Percentiles rank a stretch among this genome's conserved stretches.
phyloP scores from a whole-genome alignment of 768 basidiomycete species.

The Trametes maxima region DNA sequence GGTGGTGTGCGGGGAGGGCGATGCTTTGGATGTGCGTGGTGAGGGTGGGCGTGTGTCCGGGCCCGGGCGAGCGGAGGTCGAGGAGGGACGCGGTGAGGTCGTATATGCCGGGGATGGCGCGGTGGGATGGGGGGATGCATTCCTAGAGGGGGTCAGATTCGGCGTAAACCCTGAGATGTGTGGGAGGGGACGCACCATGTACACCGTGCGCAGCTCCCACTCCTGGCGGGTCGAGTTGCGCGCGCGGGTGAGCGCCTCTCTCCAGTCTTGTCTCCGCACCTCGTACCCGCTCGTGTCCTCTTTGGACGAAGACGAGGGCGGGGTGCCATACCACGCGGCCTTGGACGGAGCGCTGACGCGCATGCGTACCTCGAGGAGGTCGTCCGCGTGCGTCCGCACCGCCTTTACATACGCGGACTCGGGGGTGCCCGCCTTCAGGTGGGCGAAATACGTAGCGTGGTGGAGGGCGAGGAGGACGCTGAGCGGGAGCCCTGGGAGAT shows the following conservation, averaged over 20 bases:
- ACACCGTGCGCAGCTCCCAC: constrained; percentile 69
- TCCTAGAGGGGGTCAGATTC: constrained; percentile 50
- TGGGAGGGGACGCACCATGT: constrained; percentile 53
- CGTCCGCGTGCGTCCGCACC: constrained; percentile 50
- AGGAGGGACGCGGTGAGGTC: constrained; percentile 40
- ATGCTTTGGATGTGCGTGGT: constrained; percentile 49
- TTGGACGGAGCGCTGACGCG: constrained; percentile 48
- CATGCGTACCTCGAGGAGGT: constrained; percentile 63
- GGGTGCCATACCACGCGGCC: constrained; percentile 40
- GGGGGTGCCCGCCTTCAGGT: constrained; percentile 31
- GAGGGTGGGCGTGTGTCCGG: constrained; percentile 2
- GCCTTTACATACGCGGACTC: constrained; percentile 60
- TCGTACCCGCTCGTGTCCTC: constrained; percentile 61
- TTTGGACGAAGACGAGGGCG: constrained; percentile 22
- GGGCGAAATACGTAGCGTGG: constrained; percentile 38
- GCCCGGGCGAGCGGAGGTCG: background rate
- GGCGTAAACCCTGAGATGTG: background rate
- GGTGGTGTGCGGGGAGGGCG: constrained; percentile 61
- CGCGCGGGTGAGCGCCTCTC: constrained; percentile 25
- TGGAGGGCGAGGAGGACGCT: constrained; percentile 45
- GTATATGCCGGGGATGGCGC: constrained; percentile 51
- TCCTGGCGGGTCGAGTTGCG: constrained; percentile 41
- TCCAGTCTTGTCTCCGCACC: constrained; percentile 57
- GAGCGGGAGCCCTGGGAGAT: constrained; percentile 57
- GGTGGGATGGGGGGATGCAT: constrained; percentile 60